Conservation (phyloP, 805 yeast genomes). For the Sungouiella thailandica region DNA sequence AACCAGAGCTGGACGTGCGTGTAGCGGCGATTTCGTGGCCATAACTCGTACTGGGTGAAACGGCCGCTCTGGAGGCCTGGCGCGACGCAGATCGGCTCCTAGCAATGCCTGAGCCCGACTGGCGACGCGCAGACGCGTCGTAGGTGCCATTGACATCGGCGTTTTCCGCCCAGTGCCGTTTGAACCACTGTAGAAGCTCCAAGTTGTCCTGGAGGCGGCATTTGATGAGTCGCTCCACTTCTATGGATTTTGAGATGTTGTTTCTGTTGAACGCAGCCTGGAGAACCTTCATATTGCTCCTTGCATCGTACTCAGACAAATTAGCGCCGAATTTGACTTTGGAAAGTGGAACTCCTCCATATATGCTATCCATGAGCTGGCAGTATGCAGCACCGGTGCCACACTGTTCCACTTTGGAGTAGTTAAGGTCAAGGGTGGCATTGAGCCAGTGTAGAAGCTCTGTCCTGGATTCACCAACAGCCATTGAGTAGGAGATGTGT, state of each 20-base stretch:
- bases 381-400: conserved; percentile 96
- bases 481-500: conserved; percentile 7
- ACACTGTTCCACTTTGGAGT: conserved; percentile 82
- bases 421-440: conserved; percentile 55
- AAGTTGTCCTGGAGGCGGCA: conserved; percentile 92
- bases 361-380: conserved; percentile 83
- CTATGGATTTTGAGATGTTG: conserved; percentile 65
- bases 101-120: conserved; percentile 2
- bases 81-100: conserved; percentile 8
- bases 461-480: conserved; percentile 68
- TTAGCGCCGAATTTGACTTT: conserved; percentile 66
- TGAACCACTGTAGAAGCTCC: conserved; percentile 91
- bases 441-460: conserved; percentile 87
- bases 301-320: conserved; percentile 66
- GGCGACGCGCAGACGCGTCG: conserved; percentile 49
- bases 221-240: conserved; percentile 76
- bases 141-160: conserved; percentile 59
- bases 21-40: background rate
- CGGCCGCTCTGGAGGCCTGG: background rate
- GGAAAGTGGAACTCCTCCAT: conserved; percentile 74
- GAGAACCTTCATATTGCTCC: conserved; percentile 77
- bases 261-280: conserved; percentile 77
- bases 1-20: conserved; percentile 4
- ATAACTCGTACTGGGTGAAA: too few species aligned
- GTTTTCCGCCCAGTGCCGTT: conserved; percentile 73